Evolutionary conservation across 2,329 filamentous ascomycete species (phyloP), one percentile per base, ranked within the genome.

Genomic region (Phyllachora maydis): DNA sequence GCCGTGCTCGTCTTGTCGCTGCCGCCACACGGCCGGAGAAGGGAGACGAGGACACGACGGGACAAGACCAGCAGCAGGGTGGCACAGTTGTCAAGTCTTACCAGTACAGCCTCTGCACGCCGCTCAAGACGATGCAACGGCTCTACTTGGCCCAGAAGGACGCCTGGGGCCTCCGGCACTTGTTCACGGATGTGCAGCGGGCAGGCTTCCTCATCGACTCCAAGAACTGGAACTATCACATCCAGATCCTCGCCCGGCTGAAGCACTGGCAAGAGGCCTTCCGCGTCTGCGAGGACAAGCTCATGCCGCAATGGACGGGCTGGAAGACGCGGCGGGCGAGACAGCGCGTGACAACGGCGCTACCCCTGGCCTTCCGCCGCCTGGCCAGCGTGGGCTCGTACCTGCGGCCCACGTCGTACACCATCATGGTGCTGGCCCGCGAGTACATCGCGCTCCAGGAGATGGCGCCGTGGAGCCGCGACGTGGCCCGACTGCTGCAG

Each of bases 241-340:
- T 92, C 26, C 65, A 74, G 35, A 47, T 59, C 23, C 64, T 93
- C 14, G 65, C 68, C 13, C 50, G 56, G 9, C 54, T 67, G 25
- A 57, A 60, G 21, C 55, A 60, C 21, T 59, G 62, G 35, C 47
- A 65, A 22, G 56, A 72, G 11, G 82, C 82, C 18, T 91, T 88
- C 46, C 41, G 50, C 12, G 48, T 71, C 24, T 85, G 77, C 40
- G 85, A 95, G 49, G 49, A 56, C 14, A 65, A 67, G 29, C 68
- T 95, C 26, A 90, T 92, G 63, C 59, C 64, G 1, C 56, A 64
- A 16, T 92, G 82, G 63, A 62, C 64, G 8, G 79, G 81, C 13
- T 93, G 82, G 78, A 31, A 37, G 14, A 26, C 32, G 3, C 40
- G 39, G 19, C 47, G 48, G 6, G 24, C 22, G 2, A 31, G 25